Conservation (phyloP, 2,329 filamentous ascomycete species). For the Xylaria sp. region DNA sequence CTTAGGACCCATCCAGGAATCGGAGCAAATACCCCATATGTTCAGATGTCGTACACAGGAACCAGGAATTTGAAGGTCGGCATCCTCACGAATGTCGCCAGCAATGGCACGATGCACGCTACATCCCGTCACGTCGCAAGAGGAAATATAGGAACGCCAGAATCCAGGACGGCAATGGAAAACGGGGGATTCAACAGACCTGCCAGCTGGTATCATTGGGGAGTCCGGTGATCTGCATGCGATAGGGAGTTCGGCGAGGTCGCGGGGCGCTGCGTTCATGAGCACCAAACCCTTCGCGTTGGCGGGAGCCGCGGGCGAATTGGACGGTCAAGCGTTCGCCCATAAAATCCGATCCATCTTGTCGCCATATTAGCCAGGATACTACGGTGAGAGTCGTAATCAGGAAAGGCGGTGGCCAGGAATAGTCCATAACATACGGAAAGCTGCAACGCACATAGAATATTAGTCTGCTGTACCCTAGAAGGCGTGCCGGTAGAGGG, state of each 20-base stretch:
- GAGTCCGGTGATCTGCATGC: slow-evolving; percentile 98
- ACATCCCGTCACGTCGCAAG: slow-evolving; percentile 45
- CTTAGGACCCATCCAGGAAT: slow-evolving; percentile 46
- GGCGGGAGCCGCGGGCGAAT: slow-evolving; percentile 88
- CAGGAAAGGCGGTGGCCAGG: slow-evolving; percentile 51
- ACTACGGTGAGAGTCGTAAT: slow-evolving; percentile 44
- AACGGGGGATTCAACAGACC: slow-evolving; percentile 84
- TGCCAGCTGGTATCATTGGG: slow-evolving; percentile 99
- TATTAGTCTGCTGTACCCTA: slow-evolving; percentile 41
- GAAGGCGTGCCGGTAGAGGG: slow-evolving; percentile 26
- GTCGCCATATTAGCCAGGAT: slow-evolving; percentile 53
- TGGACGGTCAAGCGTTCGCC: slow-evolving; percentile 97
- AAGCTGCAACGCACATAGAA: slow-evolving; percentile 58
- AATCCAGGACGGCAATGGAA: slow-evolving; percentile 55
- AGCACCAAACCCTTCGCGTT: slow-evolving; percentile 61
- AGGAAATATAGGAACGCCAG: slow-evolving; percentile 48
- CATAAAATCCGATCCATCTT: slow-evolving; percentile 98
- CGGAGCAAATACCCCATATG: slow-evolving; percentile 41
- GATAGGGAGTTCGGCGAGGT: slow-evolving; percentile 91
- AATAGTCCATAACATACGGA: slow-evolving; percentile 64
- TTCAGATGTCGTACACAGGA: slow-evolving; percentile 42
- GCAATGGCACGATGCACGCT: slow-evolving; percentile 45
- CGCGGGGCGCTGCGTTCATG: slow-evolving; percentile 72
- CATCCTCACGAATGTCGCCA: slow-evolving; percentile 45
- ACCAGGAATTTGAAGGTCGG: slow-evolving; percentile 42